Percentiles rank a stretch among this genome's conserved stretches.
Evolutionary conservation across 1,284 basidiomycete species (phyloP).

Genomic region (Marasmius fiardii): DNA sequence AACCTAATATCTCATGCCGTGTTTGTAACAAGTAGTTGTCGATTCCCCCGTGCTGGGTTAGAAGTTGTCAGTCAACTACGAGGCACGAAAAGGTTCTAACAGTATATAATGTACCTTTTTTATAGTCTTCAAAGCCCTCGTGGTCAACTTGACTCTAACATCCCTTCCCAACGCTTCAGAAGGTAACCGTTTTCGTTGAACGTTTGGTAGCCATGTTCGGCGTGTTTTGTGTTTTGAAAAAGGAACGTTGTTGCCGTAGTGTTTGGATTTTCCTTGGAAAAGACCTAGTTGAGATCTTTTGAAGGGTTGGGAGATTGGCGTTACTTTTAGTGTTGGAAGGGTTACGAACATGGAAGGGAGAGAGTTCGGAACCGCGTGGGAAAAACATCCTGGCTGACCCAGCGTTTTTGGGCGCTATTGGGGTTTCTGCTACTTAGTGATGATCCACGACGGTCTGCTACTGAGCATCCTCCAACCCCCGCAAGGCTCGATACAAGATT

Average conservation of each 20-base stretch:
- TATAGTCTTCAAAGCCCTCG: conserved; percentile 73
- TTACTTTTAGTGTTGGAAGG: conserved; percentile 23
- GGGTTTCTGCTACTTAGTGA: too few relatives aligned
- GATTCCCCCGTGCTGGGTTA: conserved; percentile 68
- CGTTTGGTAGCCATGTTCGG: conserved; percentile 85
- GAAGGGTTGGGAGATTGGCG: conserved; percentile 59
- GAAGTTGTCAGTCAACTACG: not conserved
- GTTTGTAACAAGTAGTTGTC: conserved; percentile 76
- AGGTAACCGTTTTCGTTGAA: conserved; percentile 69
- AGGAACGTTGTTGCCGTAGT: conserved; percentile 88
- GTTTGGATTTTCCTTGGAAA: conserved; percentile 77
- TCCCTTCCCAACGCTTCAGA: conserved; percentile 61
- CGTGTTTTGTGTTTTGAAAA: conserved; percentile 92
- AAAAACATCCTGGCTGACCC: too few relatives aligned
- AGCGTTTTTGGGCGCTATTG: too few relatives aligned
- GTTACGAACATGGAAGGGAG: conserved; percentile 30
- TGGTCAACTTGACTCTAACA: conserved; percentile 68
- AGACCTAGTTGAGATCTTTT: conserved; percentile 75
- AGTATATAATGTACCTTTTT: conserved; percentile 57
- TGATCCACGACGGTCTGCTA: too few relatives aligned
- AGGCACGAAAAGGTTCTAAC: not conserved
- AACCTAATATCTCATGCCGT: conserved; percentile 61
- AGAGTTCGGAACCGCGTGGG: too few relatives aligned
- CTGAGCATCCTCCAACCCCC: too few relatives aligned
- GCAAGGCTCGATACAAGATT: too few relatives aligned